Evolutionary conservation across 2,329 filamentous ascomycete species (phyloP), one percentile per base, ranked within the genome.

Genomic region (Byssochlamys sp.): DNA sequence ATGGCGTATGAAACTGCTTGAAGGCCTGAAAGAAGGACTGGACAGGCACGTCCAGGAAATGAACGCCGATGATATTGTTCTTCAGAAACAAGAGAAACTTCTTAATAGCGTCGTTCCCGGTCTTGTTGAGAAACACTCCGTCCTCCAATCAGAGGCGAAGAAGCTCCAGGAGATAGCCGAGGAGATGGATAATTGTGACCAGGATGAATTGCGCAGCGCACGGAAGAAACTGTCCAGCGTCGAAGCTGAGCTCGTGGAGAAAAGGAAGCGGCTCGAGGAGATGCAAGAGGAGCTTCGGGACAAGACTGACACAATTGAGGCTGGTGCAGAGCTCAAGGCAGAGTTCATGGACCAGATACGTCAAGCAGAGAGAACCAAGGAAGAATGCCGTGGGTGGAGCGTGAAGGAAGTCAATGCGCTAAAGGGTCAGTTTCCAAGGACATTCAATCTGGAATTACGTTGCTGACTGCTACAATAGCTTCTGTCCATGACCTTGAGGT

Each of bases 371-470:
- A 86, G 85, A 62, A 80, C 95, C 27, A 84, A 89, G 60, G 91
- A 96, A 70, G 89, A 95, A 66, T 95, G 88, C 69, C 85, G 91
- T 55, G 91, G 92, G 45, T 96, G 91, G 87, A 92, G 87, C 57
- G 84, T 86, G 55, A 85, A 81, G 28, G 94, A 97, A 73, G 89
- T 97, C 61, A 82, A 82, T 61, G 77, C 78, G 45, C 78, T 95
- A n/a, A 91, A 91, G 81, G 82, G 88, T 89, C 80, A 69, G 77
- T 67, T 25, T 10, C 50, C 39, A 24, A 45, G n/a, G 39, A 19
- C 10, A 25, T 29, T 51, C 28, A 14, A 29, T 31, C 28, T 10
- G 54, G 10, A 53, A 14, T 33, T 50, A 28, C 50, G 10, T 2
- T 24, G 31, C 53, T 61, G 7, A 60, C 57, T 59, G 51, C 54